phyloP scores from a whole-genome alignment of 2,329 filamentous ascomycete species.

The Trichoderma citrinoviride region DNA sequence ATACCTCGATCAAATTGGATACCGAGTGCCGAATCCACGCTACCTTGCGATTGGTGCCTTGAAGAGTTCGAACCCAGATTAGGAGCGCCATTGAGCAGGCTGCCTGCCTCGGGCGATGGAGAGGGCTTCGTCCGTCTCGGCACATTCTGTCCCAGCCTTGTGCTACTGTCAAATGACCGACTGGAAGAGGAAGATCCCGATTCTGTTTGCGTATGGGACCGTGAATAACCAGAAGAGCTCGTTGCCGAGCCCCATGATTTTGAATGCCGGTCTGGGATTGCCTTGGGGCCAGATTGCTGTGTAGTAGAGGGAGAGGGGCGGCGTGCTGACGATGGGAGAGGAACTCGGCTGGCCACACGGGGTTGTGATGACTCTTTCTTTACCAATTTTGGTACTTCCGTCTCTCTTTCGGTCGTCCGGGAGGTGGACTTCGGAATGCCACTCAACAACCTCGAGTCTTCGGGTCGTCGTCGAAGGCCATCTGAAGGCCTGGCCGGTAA shows the following conservation, averaged over 20 bases:
- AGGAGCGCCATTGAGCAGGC: conserved; percentile 35
- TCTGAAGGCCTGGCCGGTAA: conserved; percentile 42
- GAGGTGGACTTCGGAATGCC: conserved; percentile 29
- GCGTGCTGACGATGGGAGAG: conserved; percentile 27
- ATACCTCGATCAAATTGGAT: conserved; percentile 43
- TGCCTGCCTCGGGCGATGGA: conserved; percentile 40
- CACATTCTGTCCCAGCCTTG: conserved; percentile 41
- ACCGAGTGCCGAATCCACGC: conserved; percentile 36
- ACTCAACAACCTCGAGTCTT: conserved; percentile 26
- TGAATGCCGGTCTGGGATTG: conserved; percentile 40
- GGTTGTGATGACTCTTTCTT: conserved; percentile 25
- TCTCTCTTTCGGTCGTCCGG: conserved; percentile 27
- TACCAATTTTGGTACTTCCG: conserved; percentile 23
- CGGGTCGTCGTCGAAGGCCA: conserved; percentile 32
- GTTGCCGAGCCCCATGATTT: conserved; percentile 43
- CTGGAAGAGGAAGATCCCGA: conserved; percentile 37
- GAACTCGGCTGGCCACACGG: conserved; percentile 26
- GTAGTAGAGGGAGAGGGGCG: conserved; percentile 27
- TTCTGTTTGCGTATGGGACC: conserved; percentile 33
- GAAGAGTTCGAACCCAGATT: conserved; percentile 46
- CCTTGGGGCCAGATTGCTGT: conserved; percentile 25
- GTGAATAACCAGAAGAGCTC: conserved; percentile 34
- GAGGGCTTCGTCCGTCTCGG: conserved; percentile 52
- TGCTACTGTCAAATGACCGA: conserved; percentile 35
- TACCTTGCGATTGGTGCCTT: conserved; percentile 38